Evolutionary conservation across 495 filamentous ascomycete genomes (phyloP).

Genomic region (Staphylotrichum tortipilum): DNA sequence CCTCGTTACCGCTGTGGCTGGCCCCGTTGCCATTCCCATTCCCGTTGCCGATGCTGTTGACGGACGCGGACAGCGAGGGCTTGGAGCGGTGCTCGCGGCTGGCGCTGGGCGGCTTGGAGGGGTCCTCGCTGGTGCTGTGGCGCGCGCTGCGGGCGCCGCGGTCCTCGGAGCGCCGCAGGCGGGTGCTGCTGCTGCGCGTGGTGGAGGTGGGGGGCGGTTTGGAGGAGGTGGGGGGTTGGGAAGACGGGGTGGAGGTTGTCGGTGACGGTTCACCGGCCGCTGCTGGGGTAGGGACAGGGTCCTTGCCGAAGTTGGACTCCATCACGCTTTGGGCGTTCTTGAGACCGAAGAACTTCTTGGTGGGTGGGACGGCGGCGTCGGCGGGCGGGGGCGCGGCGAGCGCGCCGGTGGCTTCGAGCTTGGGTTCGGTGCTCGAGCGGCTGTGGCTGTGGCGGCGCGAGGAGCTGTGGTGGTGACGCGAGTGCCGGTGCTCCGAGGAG

Average conservation of each 20-base stretch:
- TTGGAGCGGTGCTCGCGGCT: constrained; percentile 12
- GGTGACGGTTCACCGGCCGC: not conserved
- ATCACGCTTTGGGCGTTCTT: constrained; percentile 29
- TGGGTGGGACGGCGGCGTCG: constrained; percentile 3
- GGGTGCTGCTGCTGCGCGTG: constrained; percentile 28
- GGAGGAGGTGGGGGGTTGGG: constrained; percentile 9
- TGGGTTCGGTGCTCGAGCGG: constrained; percentile 24
- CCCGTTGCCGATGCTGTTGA: not conserved
- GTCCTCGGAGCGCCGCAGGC: constrained; percentile 10
- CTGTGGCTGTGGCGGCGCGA: constrained; percentile 34
- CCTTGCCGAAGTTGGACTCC: constrained; percentile 20
- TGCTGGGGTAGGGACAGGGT: not conserved
- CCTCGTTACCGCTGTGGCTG: not conserved
- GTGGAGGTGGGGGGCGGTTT: constrained; percentile 2
- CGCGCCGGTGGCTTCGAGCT: constrained; percentile 7
- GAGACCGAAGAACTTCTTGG: constrained; percentile 35
- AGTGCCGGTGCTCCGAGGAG: constrained; percentile 17
- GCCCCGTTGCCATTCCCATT: not conserved
- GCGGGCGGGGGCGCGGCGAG: constrained; percentile 4
- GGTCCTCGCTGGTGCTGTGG: constrained; percentile 3
- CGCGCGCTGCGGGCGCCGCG: not conserved
- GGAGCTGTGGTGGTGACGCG: constrained; percentile 14
- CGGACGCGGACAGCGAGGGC: constrained; percentile 16
- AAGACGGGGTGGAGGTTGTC: too few relatives aligned
- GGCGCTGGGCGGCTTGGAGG: constrained; percentile 16